A percentile compares a stretch with the other conserved stretches of the same genome.
These are phyloP conservation scores for Thermothielavioides terrestris DNA, from an alignment of 495 filamentous ascomycete species.

Conservation along the genomic window DNA sequence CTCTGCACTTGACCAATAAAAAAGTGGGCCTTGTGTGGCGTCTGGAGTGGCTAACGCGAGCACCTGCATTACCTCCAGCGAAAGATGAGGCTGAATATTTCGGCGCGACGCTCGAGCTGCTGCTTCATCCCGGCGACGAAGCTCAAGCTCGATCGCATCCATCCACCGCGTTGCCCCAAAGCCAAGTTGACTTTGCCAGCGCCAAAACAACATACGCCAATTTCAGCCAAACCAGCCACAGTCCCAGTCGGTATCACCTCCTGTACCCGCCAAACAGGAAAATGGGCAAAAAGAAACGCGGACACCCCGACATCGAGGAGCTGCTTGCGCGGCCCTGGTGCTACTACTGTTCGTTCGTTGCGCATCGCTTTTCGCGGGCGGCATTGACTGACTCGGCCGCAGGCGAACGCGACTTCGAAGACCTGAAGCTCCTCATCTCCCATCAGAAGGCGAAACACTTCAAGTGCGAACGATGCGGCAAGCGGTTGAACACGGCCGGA, in stretches of 20 bases:
- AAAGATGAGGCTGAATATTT: no score
- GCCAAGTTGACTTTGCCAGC: no score
- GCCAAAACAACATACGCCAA: no score
- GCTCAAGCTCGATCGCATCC: no score
- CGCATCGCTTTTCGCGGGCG: background rate
- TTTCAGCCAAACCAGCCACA: no score
- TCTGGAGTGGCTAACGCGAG: no score
- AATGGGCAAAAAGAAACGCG: slow-evolving; percentile 84
- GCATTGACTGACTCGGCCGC: slow-evolving; percentile 16
- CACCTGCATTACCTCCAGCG: no score
- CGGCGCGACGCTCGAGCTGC: no score
- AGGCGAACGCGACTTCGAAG: slow-evolving; percentile 92
- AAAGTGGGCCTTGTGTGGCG: no score
- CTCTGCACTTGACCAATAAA: no score
- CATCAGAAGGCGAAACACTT: slow-evolving; percentile 99
- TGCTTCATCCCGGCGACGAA: no score
- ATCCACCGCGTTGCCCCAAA: background rate
- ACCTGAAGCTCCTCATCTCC: slow-evolving; percentile 87
- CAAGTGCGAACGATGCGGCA: slow-evolving; percentile 84
- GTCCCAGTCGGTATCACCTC: background rate
- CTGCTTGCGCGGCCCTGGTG: slow-evolving; percentile 86
- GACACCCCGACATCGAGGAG: slow-evolving; percentile 78
- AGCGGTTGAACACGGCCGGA: slow-evolving; percentile 88
- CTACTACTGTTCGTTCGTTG: slow-evolving; percentile 70
- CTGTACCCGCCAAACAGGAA: background rate